Evolutionary conservation across 2,329 filamentous ascomycete genomes (phyloP), one percentile per base, ranked within the genome.

Genomic region (Pseudocercospora pini-densiflorae): DNA sequence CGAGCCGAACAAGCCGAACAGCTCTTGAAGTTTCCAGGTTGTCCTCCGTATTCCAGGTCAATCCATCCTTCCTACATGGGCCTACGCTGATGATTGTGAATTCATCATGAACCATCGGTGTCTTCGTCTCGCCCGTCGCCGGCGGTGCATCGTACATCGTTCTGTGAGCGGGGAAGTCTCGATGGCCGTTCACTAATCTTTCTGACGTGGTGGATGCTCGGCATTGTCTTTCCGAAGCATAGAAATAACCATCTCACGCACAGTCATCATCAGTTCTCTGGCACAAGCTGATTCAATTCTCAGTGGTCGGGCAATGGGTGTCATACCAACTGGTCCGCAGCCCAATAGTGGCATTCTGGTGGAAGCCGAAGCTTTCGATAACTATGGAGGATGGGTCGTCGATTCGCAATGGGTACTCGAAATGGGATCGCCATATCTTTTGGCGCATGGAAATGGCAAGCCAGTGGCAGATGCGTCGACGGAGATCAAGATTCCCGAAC

Each of bases 341-440:
- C 47, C n/a, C 3, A 21, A 1, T 5, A 8, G 10, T 24, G 61
- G 36, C 36, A 63, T 64, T 19, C 57, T 61, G 10, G 33, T 64
- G 14, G 57, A 64, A 55, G 62, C 57, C 19, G 62, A 64, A 14
- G 57, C 36, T 2, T 64, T 64, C 33, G 45, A 61, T 12, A 27
- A 64, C 31, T 58, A 29, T 43, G 62, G 62, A 3, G 62, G 62
- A 23, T 64, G 62, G 62, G 27, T 45, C 19, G 23, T 61, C 5
- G 57, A 64, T 29, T 64, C 62, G 16, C 57, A 64, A 45, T 61
- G 36, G 23, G 43, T 55, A 40, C n/a, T 54, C 23, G 57, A 64
- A n/a, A 61, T 61, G 62, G 57, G 62, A 40, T 64, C 45, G n/a
- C 62, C 62, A 19, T 55, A 64, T 47, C 45, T 54, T 4, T 57